phyloP scores from a whole-genome alignment of 805 yeast species.

The Nakazawaea holstii region DNA sequence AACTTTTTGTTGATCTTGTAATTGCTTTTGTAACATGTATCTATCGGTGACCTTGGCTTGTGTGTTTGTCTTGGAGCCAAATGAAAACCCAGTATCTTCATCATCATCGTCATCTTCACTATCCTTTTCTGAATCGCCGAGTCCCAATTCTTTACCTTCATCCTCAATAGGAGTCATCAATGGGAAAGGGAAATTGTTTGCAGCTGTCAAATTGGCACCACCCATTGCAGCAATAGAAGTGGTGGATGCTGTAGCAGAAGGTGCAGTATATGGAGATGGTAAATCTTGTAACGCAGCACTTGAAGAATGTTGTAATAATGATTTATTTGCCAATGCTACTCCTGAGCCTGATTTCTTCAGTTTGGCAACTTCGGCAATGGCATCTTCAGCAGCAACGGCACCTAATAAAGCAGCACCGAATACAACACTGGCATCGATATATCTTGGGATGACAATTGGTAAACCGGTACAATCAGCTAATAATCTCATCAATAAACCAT shows the following conservation, averaged over 20 bases:
- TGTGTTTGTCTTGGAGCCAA: constrained; percentile 52
- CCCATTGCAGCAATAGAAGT: constrained; percentile 51
- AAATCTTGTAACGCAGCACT: constrained; percentile 18
- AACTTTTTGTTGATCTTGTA: constrained; percentile 1
- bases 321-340: constrained; percentile 22
- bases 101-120: constrained; percentile 32
- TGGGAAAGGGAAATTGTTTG: constrained; percentile 44
- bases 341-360: constrained; percentile 19
- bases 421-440: constrained; percentile 95
- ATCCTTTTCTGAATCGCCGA: constrained; percentile 12
- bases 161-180: constrained; percentile 32
- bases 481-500: constrained; percentile 80
- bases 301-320: constrained; percentile 17
- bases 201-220: constrained; percentile 26
- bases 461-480: constrained; percentile 90
- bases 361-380: constrained; percentile 26
- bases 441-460: constrained; percentile 89
- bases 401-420: constrained; percentile 94
- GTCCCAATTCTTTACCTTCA: constrained; percentile 27
- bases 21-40: constrained; percentile 21
- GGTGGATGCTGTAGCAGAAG: constrained; percentile 68
- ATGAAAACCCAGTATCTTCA: constrained; percentile 47
- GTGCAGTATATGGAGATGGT: constrained; percentile 75
- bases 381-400: constrained; percentile 82
- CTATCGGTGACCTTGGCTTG: constrained; percentile 48